Conservation (phyloP, 768 basidiomycete species). For the Agrocybe pediades region DNA sequence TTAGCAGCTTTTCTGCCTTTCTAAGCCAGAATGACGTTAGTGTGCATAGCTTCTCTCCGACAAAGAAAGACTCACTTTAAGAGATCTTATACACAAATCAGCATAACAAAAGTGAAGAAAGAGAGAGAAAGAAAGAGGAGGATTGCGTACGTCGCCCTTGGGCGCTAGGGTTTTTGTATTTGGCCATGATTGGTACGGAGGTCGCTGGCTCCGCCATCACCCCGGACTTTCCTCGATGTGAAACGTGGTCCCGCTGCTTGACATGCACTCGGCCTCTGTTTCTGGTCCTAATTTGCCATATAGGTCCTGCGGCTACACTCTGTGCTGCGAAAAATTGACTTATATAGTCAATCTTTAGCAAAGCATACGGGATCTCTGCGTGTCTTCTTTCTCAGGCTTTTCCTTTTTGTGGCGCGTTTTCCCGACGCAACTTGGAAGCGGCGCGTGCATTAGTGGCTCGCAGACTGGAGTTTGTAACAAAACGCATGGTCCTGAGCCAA, state of each 20-base stretch:
- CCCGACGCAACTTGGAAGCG: not conserved
- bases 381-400: not conserved
- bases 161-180: constrained; percentile 22
- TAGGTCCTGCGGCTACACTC: too few species aligned
- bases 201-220: not conserved
- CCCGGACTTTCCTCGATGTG: not conserved
- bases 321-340: too few species aligned
- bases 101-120: not conserved
- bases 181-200: constrained; percentile 10
- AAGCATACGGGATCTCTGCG: not conserved
- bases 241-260: not conserved
- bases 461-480: too few species aligned
- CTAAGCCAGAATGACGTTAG: not conserved
- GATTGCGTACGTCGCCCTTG: constrained; percentile 11
- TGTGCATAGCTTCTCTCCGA: not conserved
- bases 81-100: not conserved
- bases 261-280: not conserved
- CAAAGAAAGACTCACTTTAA: not conserved
- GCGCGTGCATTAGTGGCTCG: not conserved
- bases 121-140: constrained; percentile 10
- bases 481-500: too few species aligned
- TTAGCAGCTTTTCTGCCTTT: not conserved
- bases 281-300: not conserved
- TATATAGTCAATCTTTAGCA: not conserved
- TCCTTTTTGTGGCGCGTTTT: not conserved